Base-by-base conservation (phyloP, 108 stramenopile species). In the Schizochytrium sp. region DNA sequence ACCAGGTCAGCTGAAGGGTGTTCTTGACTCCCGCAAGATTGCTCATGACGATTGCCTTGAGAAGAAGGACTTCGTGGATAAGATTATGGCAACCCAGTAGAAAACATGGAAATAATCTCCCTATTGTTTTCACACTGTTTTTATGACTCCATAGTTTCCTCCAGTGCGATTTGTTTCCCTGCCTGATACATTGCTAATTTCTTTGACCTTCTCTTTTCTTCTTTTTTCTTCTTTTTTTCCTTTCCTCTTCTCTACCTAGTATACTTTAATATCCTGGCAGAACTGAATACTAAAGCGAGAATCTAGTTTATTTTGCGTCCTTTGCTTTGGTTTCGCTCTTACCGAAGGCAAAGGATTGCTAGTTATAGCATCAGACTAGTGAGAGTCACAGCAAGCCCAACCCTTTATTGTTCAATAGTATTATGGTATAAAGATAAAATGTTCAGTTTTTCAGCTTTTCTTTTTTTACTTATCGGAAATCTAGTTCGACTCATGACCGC, bases 1-100 rank as follows among this genome's bases (percentile, higher is more conserved):
- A 53, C 47, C 53, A n/a, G 38, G 50, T 42, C 76, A 83, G 53
- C 53, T 83, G 28, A 83, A 83, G 76, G 5, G 50, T 55, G 53
- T 83, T 17, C 76, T 83, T 40, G 50, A 83, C 50, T 47, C 10
- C 0, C 47, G 76, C 47, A 49, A 83, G 76, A 53, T 83, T n/a
- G 7, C 47, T 2, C 28, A 49, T 40, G 28, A 10, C 47, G 76
- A 55, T 38, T 55, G 47, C 76, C 19, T 83, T 42, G 76, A 83
- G 47, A 83, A 83, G 76, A 28, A 53, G 50, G 76, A 83, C 76
- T 55, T 83, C 28, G 3, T 83, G 0, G 55, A 83, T 10, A 83
- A 83, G 53, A 40, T 42, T 55, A 17, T 83, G 28, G 76, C 49
- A 17, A 83, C 76, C 17, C 76, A 83, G 47, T 83, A 42, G 40